phyloP scores from a whole-genome alignment of 2,329 filamentous ascomycete genomes.

The Chrysosporium keratinophilum region DNA sequence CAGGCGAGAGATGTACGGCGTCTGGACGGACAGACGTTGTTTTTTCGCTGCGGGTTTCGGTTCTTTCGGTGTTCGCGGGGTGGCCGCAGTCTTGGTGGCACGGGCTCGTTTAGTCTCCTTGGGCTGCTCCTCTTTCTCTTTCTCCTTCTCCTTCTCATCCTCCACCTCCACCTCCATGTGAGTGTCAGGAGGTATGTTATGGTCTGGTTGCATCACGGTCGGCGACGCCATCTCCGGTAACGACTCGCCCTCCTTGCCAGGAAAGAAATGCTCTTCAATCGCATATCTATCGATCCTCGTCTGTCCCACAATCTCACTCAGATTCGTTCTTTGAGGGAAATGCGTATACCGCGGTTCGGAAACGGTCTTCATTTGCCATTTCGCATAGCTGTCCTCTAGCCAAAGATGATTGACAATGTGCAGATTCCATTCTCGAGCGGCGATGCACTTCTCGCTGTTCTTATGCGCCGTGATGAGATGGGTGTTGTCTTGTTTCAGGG shows the following conservation, averaged over 20 bases:
- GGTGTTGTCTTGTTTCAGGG: conserved; percentile 89
- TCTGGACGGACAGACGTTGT: conserved; percentile 34
- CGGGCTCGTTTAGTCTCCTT: neutral
- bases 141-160: neutral
- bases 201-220: conserved; percentile 29
- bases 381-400: conserved; percentile 94
- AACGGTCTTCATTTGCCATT: conserved; percentile 64
- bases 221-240: conserved; percentile 16
- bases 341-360: conserved; percentile 68
- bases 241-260: conserved; percentile 23
- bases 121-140: conserved; percentile 7
- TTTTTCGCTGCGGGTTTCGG: conserved; percentile 24
- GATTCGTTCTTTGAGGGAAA: conserved; percentile 80
- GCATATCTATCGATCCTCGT: conserved; percentile 66
- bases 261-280: conserved; percentile 59
- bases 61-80: conserved; percentile 14
- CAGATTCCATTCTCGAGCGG: conserved; percentile 85
- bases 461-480: conserved; percentile 87
- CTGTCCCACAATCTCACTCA: conserved; percentile 86
- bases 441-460: conserved; percentile 83
- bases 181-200: conserved; percentile 29
- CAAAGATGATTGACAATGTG: conserved; percentile 88
- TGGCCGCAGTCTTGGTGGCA: conserved; percentile 11
- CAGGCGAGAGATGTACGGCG: conserved; percentile 45
- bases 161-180: conserved; percentile 7